A percentile compares a stretch with the other conserved stretches of the same genome.
These are phyloP conservation scores for Candida ascalaphidarum DNA, from an alignment of 805 yeast species.

Conservation along the genomic window DNA sequence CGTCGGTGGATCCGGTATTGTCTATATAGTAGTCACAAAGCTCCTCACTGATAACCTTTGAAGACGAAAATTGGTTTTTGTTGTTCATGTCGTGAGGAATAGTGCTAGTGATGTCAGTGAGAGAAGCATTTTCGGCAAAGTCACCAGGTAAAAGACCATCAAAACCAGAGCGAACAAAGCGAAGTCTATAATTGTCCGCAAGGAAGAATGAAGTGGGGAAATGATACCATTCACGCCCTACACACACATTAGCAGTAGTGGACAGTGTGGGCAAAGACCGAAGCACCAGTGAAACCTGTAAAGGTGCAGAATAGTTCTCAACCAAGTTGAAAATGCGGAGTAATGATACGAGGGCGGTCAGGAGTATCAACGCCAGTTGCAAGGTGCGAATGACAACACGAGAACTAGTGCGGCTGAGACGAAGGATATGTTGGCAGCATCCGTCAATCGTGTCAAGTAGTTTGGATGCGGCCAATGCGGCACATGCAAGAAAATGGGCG, in stretches of 20 bases:
- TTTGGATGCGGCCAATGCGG: constrained; percentile 38
- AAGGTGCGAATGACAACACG: too few relatives aligned
- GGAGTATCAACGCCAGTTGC: constrained; percentile 14
- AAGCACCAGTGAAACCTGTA: constrained; percentile 43
- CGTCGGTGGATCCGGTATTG: constrained; percentile 40
- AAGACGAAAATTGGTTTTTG: constrained; percentile 54
- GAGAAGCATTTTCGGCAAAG: constrained; percentile 40
- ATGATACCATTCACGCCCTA: constrained; percentile 95
- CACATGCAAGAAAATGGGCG: constrained; percentile 55
- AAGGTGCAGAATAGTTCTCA: constrained; percentile 66
- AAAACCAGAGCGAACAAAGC: constrained; percentile 70
- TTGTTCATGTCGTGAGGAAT: constrained; percentile 70
- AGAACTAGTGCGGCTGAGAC: too few relatives aligned
- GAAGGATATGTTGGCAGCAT: too few relatives aligned
- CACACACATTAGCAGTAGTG: constrained; percentile 48
- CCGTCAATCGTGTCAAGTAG: constrained; percentile 3
- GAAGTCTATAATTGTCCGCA: constrained; percentile 51
- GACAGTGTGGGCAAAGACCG: constrained; percentile 17
- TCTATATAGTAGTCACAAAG: constrained; percentile 70
- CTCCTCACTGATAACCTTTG: constrained; percentile 40
- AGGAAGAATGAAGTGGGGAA: constrained; percentile 84
- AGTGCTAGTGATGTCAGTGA: constrained; percentile 27
- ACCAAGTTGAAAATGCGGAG: constrained; percentile 55
- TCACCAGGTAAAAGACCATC: constrained; percentile 87
- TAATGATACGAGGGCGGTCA: constrained; percentile 22